Evolutionary conservation across 176 grass and related monocot genomes (phyloP).

Genomic region (Saccharum spontaneum): DNA sequence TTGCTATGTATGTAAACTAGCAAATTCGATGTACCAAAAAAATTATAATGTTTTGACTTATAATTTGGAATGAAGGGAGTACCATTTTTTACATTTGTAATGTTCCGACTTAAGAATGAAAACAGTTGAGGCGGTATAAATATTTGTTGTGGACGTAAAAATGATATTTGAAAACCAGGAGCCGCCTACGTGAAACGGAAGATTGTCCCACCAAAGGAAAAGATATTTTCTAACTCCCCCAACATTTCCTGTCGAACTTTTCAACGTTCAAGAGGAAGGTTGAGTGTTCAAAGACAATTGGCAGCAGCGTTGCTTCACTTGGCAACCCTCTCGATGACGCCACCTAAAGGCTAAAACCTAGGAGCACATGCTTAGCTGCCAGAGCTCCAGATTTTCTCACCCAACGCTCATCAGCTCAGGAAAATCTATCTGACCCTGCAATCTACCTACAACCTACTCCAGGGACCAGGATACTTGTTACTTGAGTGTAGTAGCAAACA

Average conservation of each 20-base stretch:
- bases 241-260: background rate
- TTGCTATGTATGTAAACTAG: no score
- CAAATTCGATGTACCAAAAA: no score
- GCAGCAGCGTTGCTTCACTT: background rate
- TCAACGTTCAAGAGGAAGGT: background rate
- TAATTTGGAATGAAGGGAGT: no score
- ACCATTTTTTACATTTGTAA: no score
- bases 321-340: background rate
- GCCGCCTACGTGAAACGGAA: background rate
- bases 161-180: background rate
- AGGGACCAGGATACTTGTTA: no score
- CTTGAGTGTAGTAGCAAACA: no score
- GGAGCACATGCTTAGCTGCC: background rate
- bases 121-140: no score
- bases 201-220: background rate
- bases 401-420: background rate
- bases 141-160: background rate
- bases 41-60: no score
- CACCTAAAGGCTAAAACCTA: background rate
- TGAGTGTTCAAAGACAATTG: background rate
- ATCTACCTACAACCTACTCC: background rate
- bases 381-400: slow-evolving; percentile 13
- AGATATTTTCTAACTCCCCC: background rate
- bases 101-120: no score
- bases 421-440: background rate